These are phyloP conservation scores for Aaosphaeria arxii DNA, from an alignment of 2,329 filamentous ascomycete species.

Conservation along the genomic window DNA sequence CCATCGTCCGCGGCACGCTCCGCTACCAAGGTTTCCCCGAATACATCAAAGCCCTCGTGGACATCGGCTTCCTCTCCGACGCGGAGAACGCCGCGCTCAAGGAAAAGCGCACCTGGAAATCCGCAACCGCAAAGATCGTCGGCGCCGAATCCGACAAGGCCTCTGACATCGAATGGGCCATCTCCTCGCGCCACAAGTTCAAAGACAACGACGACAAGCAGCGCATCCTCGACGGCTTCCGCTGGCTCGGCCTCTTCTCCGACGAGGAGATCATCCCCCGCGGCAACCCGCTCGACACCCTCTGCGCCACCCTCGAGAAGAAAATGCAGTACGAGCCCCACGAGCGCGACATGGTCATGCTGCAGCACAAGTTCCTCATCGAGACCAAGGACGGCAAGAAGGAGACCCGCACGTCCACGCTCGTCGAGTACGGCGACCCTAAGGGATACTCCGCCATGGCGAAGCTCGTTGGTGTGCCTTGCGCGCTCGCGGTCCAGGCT, in stretches of 20 bases:
- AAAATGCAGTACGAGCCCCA: constrained; percentile 85
- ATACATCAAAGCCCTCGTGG: constrained; percentile 82
- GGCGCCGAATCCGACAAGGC: constrained; percentile 64
- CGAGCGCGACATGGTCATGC: constrained; percentile 79
- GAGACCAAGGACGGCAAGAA: constrained; percentile 75
- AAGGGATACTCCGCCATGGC: constrained; percentile 82
- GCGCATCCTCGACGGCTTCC: constrained; percentile 67
- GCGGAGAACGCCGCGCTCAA: constrained; percentile 64
- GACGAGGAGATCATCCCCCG: constrained; percentile 66
- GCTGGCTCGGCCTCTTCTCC: constrained; percentile 70
- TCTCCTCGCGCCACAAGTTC: constrained; percentile 75
- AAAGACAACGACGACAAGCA: constrained; percentile 64
- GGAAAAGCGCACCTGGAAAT: constrained; percentile 72
- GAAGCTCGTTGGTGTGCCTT: constrained; percentile 74
- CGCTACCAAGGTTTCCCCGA: constrained; percentile 88
- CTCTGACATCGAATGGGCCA: constrained; percentile 68
- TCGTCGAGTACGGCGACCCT: constrained; percentile 78
- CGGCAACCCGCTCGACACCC: constrained; percentile 83
- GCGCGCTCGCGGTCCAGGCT: constrained; percentile 70
- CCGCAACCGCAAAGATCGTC: constrained; percentile 76
- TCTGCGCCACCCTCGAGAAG: constrained; percentile 82
- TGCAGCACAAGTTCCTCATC: constrained; percentile 81
- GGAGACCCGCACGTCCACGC: constrained; percentile 76
- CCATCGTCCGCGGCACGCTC: constrained; percentile 79
- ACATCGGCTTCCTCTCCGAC: constrained; percentile 84